Base-by-base conservation (phyloP, 2,329 filamentous ascomycete species). In the Penicillium nordicum region DNA sequence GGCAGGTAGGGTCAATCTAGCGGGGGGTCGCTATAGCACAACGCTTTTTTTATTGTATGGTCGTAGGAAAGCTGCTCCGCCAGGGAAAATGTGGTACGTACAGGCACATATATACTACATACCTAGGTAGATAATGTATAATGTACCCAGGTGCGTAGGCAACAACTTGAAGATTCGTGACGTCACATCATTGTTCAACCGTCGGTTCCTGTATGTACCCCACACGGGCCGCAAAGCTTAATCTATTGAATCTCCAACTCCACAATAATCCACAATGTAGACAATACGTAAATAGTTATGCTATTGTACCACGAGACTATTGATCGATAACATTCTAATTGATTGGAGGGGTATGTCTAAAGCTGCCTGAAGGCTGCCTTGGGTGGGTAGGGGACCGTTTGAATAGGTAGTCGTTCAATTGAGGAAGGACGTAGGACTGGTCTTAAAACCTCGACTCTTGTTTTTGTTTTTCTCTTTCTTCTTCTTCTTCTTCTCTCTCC, bases 211-310 rank as follows among this genome's bases (percentile, higher is more conserved):
- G 40, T 11, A 51, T 41, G 45, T 23, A 30, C 46, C 18, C 52
- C 45, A 50, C 52, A 18, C 52, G 52, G 52, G 52, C 52, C 52
- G 52, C 46, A 50, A 55, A 55, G 45, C 46, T 55, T 55, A 55
- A 30, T 32, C 5, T 21, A 43, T 50, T 36, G 52, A 53, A 30
- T 47, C 21, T 36, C 16, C 16, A 23, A 18, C 21, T 36, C 29
- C 51, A 53, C 43, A 27, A 25, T 36, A 27, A 14, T 5, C 3
- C 16, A 43, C 38, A 27, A 43, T 34, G 29, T 18, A 48, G 18
- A 27, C 4, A 25, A 16, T 10, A 25, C 11, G 14, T 42, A 21
- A 21, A 21, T 21, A 25, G 30, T 32, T 23, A 11, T 43, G 14
- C 12, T 30, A 25, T 42, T 32, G 18, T 41, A 16, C 14, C 6